Percentiles rank a stretch among this genome's conserved stretches.
These are phyloP conservation scores for Boechera retrofracta DNA, from an alignment of 345 rosid genomes.

Conservation along the genomic window DNA sequence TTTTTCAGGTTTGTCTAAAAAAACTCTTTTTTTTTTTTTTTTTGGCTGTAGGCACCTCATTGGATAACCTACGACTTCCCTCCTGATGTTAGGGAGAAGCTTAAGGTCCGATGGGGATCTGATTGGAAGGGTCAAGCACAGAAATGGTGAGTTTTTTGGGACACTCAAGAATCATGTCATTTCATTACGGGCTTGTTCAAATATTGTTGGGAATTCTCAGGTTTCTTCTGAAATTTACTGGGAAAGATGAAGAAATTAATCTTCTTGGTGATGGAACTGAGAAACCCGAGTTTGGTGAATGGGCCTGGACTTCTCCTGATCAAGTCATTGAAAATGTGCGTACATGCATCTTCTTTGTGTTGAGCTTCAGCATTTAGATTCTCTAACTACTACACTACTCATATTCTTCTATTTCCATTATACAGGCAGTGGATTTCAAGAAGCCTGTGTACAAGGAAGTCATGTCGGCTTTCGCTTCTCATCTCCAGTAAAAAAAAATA, in stretches of 20 bases:
- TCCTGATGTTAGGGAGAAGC: conserved; percentile 82
- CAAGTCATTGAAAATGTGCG: conserved; percentile 68
- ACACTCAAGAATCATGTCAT: not conserved
- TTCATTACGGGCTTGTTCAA: not conserved
- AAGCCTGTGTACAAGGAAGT: conserved; percentile 87
- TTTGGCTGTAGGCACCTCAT: conserved; percentile 60
- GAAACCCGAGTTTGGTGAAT: conserved; percentile 89
- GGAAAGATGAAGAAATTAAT: conserved; percentile 85
- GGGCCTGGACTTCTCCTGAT: conserved; percentile 84
- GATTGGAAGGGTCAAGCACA: conserved; percentile 99
- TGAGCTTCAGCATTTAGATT: conserved; percentile 5
- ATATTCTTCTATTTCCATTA: not conserved
- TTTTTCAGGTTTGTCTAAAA: no score
- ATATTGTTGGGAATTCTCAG: conserved; percentile 43
- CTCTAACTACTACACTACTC: not conserved
- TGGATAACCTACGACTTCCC: conserved; percentile 97
- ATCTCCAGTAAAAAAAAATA: conserved; percentile 52
- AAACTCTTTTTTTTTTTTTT: not conserved
- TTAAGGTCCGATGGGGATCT: conserved; percentile 78
- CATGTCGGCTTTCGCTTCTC: conserved; percentile 59
- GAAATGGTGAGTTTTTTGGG: conserved; percentile 66
- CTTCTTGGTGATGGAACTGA: conserved; percentile 87
- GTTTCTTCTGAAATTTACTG: conserved; percentile 86
- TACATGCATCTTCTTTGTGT: conserved; percentile 10
- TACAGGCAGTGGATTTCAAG: conserved; percentile 94